Conservation (phyloP, 495 filamentous ascomycete genomes). For the Daldinia childiae region DNA sequence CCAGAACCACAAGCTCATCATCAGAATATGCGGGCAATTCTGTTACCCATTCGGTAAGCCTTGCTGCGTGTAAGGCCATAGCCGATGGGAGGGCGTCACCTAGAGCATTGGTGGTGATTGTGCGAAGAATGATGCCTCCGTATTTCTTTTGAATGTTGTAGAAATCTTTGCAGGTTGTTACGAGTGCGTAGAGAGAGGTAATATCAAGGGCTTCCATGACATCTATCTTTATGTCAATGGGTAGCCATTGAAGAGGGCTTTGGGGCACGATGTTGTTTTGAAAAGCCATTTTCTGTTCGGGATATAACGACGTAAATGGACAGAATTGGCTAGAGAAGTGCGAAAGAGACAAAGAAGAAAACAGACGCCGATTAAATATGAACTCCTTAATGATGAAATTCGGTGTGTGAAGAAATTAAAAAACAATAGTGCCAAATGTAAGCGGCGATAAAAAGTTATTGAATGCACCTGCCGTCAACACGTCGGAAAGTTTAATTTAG, state of each 20-base stretch:
- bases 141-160: not conserved
- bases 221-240: not conserved
- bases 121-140: not conserved
- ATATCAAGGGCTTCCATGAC: not conserved
- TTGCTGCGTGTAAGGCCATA: not conserved
- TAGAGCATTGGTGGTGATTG: not conserved
- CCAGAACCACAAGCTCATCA: not conserved
- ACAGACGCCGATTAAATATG: too few species aligned
- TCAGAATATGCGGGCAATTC: not conserved
- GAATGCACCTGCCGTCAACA: too few species aligned
- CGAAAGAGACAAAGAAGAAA: too few species aligned
- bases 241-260: not conserved
- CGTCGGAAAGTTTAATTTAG: too few species aligned
- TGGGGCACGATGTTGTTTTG: too few species aligned
- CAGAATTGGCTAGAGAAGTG: too few species aligned
- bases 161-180: not conserved
- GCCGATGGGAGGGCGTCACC: not conserved
- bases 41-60: not conserved
- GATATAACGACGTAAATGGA: too few species aligned
- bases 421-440: too few species aligned
- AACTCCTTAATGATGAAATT: too few species aligned
- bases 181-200: not conserved
- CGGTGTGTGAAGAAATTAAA: too few species aligned
- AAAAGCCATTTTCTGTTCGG: not conserved
- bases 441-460: too few species aligned